Percentiles rank a stretch among this genome's conserved stretches.
phyloP scores from a whole-genome alignment of 331 rosid species.

The Stylosanthes scabra region DNA sequence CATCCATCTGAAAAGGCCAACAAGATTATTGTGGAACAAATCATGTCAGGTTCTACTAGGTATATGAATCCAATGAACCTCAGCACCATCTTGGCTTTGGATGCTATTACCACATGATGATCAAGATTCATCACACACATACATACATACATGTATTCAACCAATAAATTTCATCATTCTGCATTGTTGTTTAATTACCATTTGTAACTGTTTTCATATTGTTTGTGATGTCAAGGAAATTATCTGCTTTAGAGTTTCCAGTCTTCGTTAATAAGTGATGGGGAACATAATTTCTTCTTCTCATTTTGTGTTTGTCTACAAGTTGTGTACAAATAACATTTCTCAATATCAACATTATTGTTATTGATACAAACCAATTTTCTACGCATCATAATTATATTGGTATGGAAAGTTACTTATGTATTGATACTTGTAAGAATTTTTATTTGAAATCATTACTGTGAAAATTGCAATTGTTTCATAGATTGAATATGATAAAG shows the following conservation, averaged over 20 bases:
- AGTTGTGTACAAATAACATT: no score
- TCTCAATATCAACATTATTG: no score
- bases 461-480: no score
- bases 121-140: not conserved
- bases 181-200: not conserved
- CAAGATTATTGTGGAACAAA: slow-evolving; percentile 39
- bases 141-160: not conserved
- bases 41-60: slow-evolving; percentile 33
- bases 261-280: not conserved
- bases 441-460: no score
- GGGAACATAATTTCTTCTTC: not conserved
- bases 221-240: not conserved
- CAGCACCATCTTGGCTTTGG: slow-evolving; percentile 44
- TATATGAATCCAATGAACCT: slow-evolving; percentile 51
- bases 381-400: no score
- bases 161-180: slow-evolving; percentile 13
- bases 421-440: no score
- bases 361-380: no score
- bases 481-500: no score
- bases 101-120: slow-evolving; percentile 33
- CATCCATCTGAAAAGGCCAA: slow-evolving; percentile 54
- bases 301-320: no score
- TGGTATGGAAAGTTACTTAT: no score
- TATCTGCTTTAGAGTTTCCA: not conserved
- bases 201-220: not conserved